These are phyloP conservation scores for Daldinia eschscholtzii DNA, from an alignment of 2,329 filamentous ascomycete genomes.

Conservation along the genomic window DNA sequence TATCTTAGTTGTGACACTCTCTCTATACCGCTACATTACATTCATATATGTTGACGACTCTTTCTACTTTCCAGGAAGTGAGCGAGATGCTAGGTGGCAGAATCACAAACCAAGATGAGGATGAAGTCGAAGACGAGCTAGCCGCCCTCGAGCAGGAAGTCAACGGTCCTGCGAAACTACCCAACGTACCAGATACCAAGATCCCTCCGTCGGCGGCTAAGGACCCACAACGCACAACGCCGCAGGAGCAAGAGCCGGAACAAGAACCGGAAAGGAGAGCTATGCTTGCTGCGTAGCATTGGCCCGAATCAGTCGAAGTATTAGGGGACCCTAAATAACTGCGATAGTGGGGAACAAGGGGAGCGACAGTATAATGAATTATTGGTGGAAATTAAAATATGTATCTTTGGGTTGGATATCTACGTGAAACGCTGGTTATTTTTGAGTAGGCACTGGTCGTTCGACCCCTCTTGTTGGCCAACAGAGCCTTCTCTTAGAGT, in stretches of 20 bases:
- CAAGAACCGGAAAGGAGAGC: constrained; percentile 53
- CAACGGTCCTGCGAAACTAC: constrained; percentile 51
- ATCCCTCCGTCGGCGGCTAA: constrained; percentile 50
- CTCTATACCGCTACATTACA: too few species aligned
- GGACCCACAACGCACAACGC: not conserved
- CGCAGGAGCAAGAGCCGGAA: constrained; percentile 31
- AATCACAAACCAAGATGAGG: constrained; percentile 95
- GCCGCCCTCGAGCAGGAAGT: constrained; percentile 79
- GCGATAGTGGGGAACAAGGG: too few species aligned
- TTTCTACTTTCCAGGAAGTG: constrained; percentile 77
- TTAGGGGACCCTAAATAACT: not conserved
- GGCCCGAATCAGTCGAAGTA: not conserved
- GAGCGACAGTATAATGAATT: not conserved
- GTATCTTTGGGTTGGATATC: constrained; percentile 7
- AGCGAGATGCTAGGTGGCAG: constrained; percentile 89
- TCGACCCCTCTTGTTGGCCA: not conserved
- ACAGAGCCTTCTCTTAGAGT: not conserved
- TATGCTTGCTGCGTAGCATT: constrained; percentile 55
- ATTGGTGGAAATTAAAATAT: not conserved
- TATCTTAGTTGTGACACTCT: not conserved
- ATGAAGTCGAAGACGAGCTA: constrained; percentile 96
- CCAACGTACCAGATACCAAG: constrained; percentile 52
- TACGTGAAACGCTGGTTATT: not conserved
- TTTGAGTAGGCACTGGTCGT: not conserved
- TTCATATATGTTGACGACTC: not conserved